Conservation (phyloP, 257 asterid species). For the Verbena officinalis region DNA sequence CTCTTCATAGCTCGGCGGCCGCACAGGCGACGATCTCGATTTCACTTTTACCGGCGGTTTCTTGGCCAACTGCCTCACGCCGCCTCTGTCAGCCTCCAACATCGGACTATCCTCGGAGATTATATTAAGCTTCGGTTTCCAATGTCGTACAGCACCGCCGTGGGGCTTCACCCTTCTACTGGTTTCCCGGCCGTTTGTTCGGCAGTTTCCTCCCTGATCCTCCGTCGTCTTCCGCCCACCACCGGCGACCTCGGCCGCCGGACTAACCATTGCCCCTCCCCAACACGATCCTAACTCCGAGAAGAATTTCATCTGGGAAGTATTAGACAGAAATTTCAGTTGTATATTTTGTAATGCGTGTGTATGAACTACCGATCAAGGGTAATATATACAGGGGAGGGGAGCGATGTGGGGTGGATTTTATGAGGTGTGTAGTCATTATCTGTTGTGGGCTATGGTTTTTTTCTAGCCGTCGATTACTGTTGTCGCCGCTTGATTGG, state of each 20-base stretch:
- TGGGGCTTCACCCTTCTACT: slow-evolving; percentile 23
- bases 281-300: slow-evolving; percentile 42
- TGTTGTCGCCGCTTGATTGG: slow-evolving; percentile 5
- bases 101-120: slow-evolving; percentile 48
- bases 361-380: neutral
- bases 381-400: slow-evolving; percentile 3
- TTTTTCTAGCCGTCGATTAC: slow-evolving; percentile 1
- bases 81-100: slow-evolving; percentile 7
- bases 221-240: slow-evolving; percentile 10
- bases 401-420: neutral
- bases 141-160: slow-evolving; percentile 24
- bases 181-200: neutral
- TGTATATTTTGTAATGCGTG: neutral
- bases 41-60: slow-evolving; percentile 25
- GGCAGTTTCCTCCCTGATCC: slow-evolving; percentile 17
- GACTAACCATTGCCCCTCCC: slow-evolving; percentile 37
- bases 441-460: slow-evolving; percentile 16
- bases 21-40: slow-evolving; percentile 28
- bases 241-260: slow-evolving; percentile 23
- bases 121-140: slow-evolving; percentile 55
- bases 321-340: neutral
- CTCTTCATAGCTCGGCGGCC: slow-evolving; percentile 13
- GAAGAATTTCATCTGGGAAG: slow-evolving; percentile 39
- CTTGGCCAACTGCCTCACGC: slow-evolving; percentile 1
- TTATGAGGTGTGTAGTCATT: neutral